A percentile compares a stretch with the other conserved stretches of the same genome.
phyloP scores from a whole-genome alignment of 2,329 filamentous ascomycete species.

The Alternaria ventricosa region DNA sequence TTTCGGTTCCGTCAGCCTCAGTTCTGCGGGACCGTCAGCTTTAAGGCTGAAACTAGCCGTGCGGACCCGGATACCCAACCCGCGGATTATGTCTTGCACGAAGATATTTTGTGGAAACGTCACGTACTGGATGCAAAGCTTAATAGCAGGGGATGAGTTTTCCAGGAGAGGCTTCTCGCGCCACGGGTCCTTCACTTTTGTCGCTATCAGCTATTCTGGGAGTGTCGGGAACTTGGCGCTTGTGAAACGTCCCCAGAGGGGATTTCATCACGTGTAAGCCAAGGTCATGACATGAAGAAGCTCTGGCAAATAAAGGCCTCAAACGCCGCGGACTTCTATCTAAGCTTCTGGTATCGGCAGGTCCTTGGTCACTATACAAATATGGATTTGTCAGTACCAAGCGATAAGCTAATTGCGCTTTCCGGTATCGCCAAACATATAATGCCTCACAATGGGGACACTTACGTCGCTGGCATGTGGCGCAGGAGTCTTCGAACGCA shows the following conservation, averaged over 20 bases:
- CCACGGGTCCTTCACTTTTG: constrained; percentile 24
- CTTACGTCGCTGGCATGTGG: constrained; percentile 20
- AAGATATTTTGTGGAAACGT: constrained; percentile 1
- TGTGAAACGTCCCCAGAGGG: constrained; percentile 11
- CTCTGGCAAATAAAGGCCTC: neutral
- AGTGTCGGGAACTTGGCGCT: constrained; percentile 13
- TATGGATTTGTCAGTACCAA: neutral
- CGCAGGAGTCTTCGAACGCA: neutral
- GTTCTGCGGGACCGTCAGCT: neutral
- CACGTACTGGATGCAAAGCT: neutral
- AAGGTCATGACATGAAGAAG: neutral
- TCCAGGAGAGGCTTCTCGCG: constrained; percentile 23
- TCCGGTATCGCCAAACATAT: constrained; percentile 16
- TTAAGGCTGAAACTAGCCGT: neutral
- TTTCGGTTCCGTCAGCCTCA: neutral
- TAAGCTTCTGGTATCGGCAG: neutral
- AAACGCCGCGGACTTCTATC: neutral
- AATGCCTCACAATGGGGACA: neutral
- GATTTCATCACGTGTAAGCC: neutral
- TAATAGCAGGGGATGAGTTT: constrained; percentile 12
- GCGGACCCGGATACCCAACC: neutral
- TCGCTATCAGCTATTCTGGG: constrained; percentile 23
- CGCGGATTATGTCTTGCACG: neutral
- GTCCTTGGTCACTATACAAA: neutral
- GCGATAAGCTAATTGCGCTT: constrained; percentile 17